Percentiles rank a stretch among this genome's conserved stretches.
phyloP scores from a whole-genome alignment of 2,329 filamentous ascomycete species.

The Colletotrichum sp. region DNA sequence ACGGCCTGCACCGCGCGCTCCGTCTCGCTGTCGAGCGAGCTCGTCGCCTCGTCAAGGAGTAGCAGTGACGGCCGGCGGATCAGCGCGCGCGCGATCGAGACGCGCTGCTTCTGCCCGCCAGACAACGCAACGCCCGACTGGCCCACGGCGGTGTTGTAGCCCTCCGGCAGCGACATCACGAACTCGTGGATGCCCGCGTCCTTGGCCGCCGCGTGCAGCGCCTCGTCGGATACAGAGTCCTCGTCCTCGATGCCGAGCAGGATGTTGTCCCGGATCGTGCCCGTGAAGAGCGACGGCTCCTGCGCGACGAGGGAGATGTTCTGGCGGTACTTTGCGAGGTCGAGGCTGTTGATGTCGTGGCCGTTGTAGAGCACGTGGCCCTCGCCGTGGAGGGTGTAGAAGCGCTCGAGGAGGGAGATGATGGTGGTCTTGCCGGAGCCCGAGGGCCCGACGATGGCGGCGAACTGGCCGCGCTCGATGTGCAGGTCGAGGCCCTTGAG shows the following conservation, averaged over 20 bases:
- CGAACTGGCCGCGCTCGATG: slow-evolving; percentile 65
- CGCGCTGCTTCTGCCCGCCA: slow-evolving; percentile 61
- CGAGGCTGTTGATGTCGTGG: slow-evolving; percentile 31
- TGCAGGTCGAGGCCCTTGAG: slow-evolving; percentile 24
- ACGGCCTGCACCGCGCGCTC: slow-evolving; percentile 17
- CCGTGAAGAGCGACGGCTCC: slow-evolving; percentile 47
- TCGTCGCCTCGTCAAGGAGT: slow-evolving; percentile 15
- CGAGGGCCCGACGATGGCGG: slow-evolving; percentile 71
- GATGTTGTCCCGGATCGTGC: slow-evolving; percentile 35
- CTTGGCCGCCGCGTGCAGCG: slow-evolving; percentile 25
- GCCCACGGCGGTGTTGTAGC: slow-evolving; percentile 51
- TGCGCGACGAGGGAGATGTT: slow-evolving; percentile 45
- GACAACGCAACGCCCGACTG: slow-evolving; percentile 36
- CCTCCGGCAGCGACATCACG: slow-evolving; percentile 67
- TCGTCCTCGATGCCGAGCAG: slow-evolving; percentile 23
- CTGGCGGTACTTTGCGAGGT: slow-evolving; percentile 31
- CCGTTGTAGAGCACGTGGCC: slow-evolving; percentile 24
- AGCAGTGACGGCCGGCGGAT: slow-evolving; percentile 9
- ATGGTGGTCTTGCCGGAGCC: slow-evolving; percentile 32
- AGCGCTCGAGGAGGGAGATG: slow-evolving; percentile 32
- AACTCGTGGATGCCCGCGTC: slow-evolving; percentile 73
- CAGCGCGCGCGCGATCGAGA: slow-evolving; percentile 45
- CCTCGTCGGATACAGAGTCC: slow-evolving; percentile 1
- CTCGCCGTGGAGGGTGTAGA: slow-evolving; percentile 22
- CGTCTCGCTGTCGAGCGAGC: slow-evolving; percentile 16